Evolutionary conservation across 140 eudicot species (phyloP).

Genomic region (Oenanthe javanica): DNA sequence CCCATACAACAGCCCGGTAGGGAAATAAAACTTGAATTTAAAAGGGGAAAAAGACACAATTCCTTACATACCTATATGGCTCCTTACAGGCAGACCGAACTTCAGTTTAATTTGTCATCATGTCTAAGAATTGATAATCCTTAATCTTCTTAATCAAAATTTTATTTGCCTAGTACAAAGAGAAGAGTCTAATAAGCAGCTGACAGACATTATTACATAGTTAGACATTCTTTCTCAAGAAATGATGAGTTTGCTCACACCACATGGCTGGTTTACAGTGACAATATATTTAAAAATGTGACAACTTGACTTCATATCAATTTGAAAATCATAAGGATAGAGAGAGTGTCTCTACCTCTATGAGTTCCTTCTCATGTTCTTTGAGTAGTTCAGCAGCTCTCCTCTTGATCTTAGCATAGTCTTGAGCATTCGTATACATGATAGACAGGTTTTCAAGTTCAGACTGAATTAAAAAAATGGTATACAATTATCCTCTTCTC

Average conservation of each 20-base stretch:
- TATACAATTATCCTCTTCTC: slow-evolving; percentile 2
- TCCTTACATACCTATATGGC: slow-evolving; percentile 71
- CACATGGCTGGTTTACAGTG: neutral
- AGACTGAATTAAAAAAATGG: slow-evolving; percentile 43
- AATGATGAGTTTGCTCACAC: neutral
- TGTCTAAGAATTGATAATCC: slow-evolving; percentile 78
- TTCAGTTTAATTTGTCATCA: slow-evolving; percentile 71
- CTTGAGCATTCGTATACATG: slow-evolving; percentile 93
- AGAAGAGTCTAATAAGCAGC: slow-evolving; percentile 10
- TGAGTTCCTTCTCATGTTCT: slow-evolving; percentile 86
- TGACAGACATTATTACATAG: slow-evolving; percentile 4
- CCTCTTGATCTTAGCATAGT: slow-evolving; percentile 70
- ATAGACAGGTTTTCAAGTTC: slow-evolving; percentile 95
- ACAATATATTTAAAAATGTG: neutral
- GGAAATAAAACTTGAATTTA: neutral
- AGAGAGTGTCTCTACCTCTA: slow-evolving; percentile 46
- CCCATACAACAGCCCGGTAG: neutral
- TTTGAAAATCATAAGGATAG: neutral
- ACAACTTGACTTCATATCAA: slow-evolving; percentile 2
- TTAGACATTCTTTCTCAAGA: neutral
- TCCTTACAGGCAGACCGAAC: slow-evolving; percentile 82
- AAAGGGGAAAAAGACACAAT: neutral
- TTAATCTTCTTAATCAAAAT: slow-evolving; percentile 78
- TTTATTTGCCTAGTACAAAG: slow-evolving; percentile 57
- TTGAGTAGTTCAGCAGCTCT: slow-evolving; percentile 73